Conservation (phyloP, 345 rosid species). For the Euphorbia tirucalli region DNA sequence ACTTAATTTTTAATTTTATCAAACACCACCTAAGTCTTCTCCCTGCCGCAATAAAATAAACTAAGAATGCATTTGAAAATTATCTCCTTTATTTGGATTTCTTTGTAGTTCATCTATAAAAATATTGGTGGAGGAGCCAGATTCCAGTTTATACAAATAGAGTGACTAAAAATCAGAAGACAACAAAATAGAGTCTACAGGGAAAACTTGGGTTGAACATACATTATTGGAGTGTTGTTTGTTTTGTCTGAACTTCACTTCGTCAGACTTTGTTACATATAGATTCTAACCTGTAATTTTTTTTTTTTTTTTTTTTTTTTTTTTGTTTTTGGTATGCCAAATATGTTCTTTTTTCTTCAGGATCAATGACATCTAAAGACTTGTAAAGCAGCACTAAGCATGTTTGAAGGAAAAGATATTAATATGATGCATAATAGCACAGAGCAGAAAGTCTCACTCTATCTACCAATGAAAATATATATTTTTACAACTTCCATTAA, state of each 20-base stretch:
- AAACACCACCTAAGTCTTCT: background rate
- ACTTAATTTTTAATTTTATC: no score
- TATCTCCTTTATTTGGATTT: background rate
- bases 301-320: no score
- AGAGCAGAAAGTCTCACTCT: background rate
- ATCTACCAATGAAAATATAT: background rate
- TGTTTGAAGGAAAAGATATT: background rate
- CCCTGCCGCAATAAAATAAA: background rate
- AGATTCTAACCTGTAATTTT: background rate
- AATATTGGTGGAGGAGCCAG: background rate
- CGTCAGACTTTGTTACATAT: background rate
- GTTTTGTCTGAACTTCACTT: background rate
- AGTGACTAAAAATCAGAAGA: background rate
- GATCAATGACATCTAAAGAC: background rate
- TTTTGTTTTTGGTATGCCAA: no score
- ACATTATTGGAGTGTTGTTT: background rate
- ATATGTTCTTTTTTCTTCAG: background rate
- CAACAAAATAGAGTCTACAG: background rate
- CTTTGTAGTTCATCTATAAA: background rate
- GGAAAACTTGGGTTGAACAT: no score
- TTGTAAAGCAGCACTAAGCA: background rate
- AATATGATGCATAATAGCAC: background rate
- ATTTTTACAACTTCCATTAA: background rate
- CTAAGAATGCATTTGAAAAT: background rate
- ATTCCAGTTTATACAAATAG: background rate